phyloP scores from a whole-genome alignment of 495 filamentous ascomycete species.

The Penicillium arizonense region DNA sequence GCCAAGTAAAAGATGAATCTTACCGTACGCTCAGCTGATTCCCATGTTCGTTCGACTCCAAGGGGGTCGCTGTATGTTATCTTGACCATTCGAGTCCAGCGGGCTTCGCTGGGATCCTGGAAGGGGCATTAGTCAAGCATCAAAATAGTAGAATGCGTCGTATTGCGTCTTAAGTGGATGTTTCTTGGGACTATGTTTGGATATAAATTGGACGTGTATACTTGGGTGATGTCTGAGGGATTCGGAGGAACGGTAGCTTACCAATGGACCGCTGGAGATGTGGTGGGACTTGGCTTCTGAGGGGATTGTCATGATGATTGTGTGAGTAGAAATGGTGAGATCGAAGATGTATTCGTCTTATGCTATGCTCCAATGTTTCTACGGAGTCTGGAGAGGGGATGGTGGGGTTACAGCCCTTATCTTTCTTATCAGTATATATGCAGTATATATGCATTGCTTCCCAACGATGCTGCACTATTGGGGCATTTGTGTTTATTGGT shows the following conservation, averaged over 20 bases:
- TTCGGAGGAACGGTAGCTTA: slow-evolving; percentile 23
- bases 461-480: too few species aligned
- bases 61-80: slow-evolving; percentile 72
- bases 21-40: slow-evolving; percentile 71
- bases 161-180: too few species aligned
- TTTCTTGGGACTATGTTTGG: too few species aligned
- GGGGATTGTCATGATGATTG: slow-evolving; percentile 20
- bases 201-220: background rate
- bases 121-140: slow-evolving; percentile 8
- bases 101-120: slow-evolving; percentile 57
- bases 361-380: background rate
- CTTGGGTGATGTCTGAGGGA: slow-evolving; percentile 19
- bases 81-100: slow-evolving; percentile 70
- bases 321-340: background rate
- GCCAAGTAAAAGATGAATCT: slow-evolving; percentile 6
- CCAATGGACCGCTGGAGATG: slow-evolving; percentile 49
- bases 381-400: background rate
- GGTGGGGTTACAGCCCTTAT: slow-evolving; percentile 2
- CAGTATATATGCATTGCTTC: background rate
- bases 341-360: background rate
- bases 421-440: slow-evolving; percentile 5
- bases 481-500: too few species aligned
- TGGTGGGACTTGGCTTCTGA: slow-evolving; percentile 39
- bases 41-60: slow-evolving; percentile 71
- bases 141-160: background rate